phyloP scores from a whole-genome alignment of 176 grass and related monocot genomes.

The barley (Hordeum vulgare) region MorexV3_pseudomolecules_assembly NC_058522.1:312143221-312143720 shows the following conservation, averaged over 20 bases:
- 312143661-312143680: not conserved
- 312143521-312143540: not conserved
- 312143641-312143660: not conserved
- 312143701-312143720: not conserved
- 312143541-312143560: not conserved
- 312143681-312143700: not conserved
- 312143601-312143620: not conserved
- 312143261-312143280: not conserved
- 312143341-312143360: not conserved
- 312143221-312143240: conserved; percentile 31
- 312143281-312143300: not conserved
- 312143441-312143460: conserved; percentile 4
- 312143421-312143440: conserved; percentile 9
- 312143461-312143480: not conserved
- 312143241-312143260: not conserved
- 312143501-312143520: no score
- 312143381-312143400: not conserved
- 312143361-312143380: not conserved
- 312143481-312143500: not conserved
- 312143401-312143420: not conserved
- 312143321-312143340: not conserved
- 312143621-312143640: not conserved
- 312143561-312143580: conserved; percentile 15
- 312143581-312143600: not conserved
- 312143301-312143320: conserved; percentile 7